Conservation (phyloP, 805 yeast species). For the Candida piceae region DNA sequence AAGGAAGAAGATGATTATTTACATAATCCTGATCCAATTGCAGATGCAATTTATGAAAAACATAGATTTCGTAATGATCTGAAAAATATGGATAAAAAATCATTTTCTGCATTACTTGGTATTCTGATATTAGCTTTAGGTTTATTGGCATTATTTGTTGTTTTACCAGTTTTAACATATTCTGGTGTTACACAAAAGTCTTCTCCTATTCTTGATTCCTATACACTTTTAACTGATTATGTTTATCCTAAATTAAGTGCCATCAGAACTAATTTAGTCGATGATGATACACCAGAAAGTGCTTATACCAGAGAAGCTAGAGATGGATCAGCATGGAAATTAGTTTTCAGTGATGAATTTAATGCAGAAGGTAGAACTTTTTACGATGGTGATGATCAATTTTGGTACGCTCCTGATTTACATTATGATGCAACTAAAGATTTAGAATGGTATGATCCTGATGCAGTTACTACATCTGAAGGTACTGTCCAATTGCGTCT, state of each 20-base stretch:
- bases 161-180: slow-evolving; percentile 80
- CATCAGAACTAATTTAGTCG: slow-evolving; percentile 56
- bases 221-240: slow-evolving; percentile 49
- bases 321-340: slow-evolving; percentile 64
- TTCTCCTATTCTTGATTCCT: slow-evolving; percentile 16
- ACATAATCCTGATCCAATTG: slow-evolving; percentile 94
- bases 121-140: slow-evolving; percentile 54
- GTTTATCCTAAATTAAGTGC: slow-evolving; percentile 53
- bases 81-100: slow-evolving; percentile 59
- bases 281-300: slow-evolving; percentile 62
- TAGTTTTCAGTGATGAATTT: slow-evolving; percentile 90
- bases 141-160: slow-evolving; percentile 61
- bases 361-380: slow-evolving; percentile 86
- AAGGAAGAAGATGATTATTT: slow-evolving; percentile 92
- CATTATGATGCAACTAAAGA: slow-evolving; percentile 86
- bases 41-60: slow-evolving; percentile 80
- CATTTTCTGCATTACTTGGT: slow-evolving; percentile 59
- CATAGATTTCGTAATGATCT: slow-evolving; percentile 61
- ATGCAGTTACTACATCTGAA: slow-evolving; percentile 70
- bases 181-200: slow-evolving; percentile 52
- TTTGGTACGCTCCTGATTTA: slow-evolving; percentile 79
- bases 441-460: slow-evolving; percentile 94
- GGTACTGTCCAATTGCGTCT: slow-evolving; percentile 66
- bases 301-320: slow-evolving; percentile 42
- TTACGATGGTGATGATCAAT: slow-evolving; percentile 87